These are phyloP conservation scores for Phytopythium vexans DNA, from an alignment of 352 stramenopile genomes.

Conservation along the genomic window DNA sequence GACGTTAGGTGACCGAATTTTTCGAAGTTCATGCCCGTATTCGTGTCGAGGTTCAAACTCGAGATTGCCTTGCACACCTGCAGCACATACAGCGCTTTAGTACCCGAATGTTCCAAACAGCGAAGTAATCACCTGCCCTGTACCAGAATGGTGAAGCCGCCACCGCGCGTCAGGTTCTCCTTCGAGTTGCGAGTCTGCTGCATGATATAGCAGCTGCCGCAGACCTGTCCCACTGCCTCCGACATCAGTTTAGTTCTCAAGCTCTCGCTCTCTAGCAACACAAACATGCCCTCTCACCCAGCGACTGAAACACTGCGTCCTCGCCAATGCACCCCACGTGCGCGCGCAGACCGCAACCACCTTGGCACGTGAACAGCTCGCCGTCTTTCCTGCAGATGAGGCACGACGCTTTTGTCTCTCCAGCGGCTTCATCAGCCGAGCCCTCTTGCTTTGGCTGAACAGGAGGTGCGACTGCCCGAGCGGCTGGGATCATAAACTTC, in stretches of 20 bases:
- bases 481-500: neutral
- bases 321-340: constrained; percentile 61
- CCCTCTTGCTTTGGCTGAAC: constrained; percentile 4
- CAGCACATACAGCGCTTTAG: neutral
- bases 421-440: constrained; percentile 12
- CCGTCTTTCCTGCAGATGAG: constrained; percentile 49
- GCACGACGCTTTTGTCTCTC: constrained; percentile 25
- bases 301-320: constrained; percentile 49
- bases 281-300: constrained; percentile 15
- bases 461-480: neutral
- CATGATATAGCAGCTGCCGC: constrained; percentile 69
- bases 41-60: constrained; percentile 70
- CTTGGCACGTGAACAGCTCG: constrained; percentile 53
- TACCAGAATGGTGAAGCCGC: constrained; percentile 50
- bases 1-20: constrained; percentile 79
- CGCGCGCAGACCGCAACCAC: constrained; percentile 52
- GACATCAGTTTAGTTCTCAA: constrained; percentile 1
- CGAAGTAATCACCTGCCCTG: constrained; percentile 1
- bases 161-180: constrained; percentile 72
- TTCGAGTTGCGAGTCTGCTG: constrained; percentile 62
- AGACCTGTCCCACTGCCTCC: constrained; percentile 48
- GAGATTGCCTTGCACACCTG: constrained; percentile 68
- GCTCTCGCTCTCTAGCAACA: too few relatives aligned
- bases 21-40: constrained; percentile 58
- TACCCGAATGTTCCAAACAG: neutral